phyloP scores from a whole-genome alignment of 768 basidiomycete genomes.

The Tylopilus intermedius region DNA sequence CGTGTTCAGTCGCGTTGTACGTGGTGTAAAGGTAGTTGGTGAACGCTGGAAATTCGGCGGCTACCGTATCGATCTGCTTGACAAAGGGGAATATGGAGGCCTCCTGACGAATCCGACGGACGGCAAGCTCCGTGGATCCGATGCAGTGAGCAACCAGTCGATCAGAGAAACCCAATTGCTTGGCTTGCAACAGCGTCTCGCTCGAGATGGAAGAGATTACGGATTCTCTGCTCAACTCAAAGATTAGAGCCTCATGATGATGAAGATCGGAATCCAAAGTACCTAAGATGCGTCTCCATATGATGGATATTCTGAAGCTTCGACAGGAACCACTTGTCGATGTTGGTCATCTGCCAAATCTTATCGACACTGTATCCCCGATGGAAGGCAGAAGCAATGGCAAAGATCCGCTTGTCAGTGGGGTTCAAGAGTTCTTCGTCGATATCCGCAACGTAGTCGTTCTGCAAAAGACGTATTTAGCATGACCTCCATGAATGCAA shows the following conservation, averaged over 20 bases:
- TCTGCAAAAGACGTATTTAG: conserved; percentile 39
- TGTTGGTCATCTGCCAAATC: conserved; percentile 96
- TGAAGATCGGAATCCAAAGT: conserved; percentile 20
- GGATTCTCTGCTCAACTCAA: conserved; percentile 41
- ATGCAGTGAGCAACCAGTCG: conserved; percentile 79
- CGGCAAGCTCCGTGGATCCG: conserved; percentile 87
- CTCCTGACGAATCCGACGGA: conserved; percentile 87
- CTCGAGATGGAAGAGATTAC: conserved; percentile 61
- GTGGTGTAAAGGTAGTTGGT: conserved; percentile 99
- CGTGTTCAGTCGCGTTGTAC: conserved; percentile 95
- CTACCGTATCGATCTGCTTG: conserved; percentile 99
- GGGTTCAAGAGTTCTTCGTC: conserved; percentile 92
- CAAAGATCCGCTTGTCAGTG: conserved; percentile 96
- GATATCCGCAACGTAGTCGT: conserved; percentile 82
- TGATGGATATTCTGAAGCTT: conserved; percentile 78
- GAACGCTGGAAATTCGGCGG: conserved; percentile 97
- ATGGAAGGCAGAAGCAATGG: conserved; percentile 91
- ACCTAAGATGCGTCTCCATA: conserved; percentile 78
- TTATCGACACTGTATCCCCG: conserved; percentile 92
- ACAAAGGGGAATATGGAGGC: conserved; percentile 79
- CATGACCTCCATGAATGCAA: background rate
- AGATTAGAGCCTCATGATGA: background rate
- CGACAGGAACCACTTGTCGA: conserved; percentile 97
- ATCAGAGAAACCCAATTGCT: conserved; percentile 96
- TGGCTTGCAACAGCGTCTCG: conserved; percentile 69